Conservation (phyloP, 331 rosid species). For the Quercus phellos region DNA sequence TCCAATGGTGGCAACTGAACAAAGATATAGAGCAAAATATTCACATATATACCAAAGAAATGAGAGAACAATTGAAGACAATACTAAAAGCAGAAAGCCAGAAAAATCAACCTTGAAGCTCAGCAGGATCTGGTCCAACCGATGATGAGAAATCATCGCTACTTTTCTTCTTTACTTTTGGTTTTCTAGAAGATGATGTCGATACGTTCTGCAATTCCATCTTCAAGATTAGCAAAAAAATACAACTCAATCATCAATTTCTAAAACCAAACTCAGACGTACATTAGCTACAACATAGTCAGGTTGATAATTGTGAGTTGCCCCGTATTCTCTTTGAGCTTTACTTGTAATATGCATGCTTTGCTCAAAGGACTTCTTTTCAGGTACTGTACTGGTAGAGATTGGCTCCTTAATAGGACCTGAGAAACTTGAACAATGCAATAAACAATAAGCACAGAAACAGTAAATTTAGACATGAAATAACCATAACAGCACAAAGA, state of each 20-base stretch:
- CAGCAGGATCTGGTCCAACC: constrained; percentile 43
- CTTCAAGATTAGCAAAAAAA: constrained; percentile 33
- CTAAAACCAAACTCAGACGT: constrained; percentile 23
- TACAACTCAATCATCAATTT: constrained; percentile 21
- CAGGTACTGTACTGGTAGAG: constrained; percentile 50
- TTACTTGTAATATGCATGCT: constrained; percentile 41
- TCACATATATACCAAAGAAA: constrained; percentile 4
- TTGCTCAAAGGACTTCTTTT: constrained; percentile 55
- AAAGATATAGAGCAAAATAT: constrained; percentile 23
- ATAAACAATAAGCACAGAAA: constrained; percentile 82
- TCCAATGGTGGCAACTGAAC: constrained; percentile 55
- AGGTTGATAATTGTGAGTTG: constrained; percentile 41
- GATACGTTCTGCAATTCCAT: constrained; percentile 61
- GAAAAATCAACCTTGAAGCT: constrained; percentile 68
- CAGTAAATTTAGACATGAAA: constrained; percentile 24
- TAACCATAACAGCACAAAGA: constrained; percentile 9
- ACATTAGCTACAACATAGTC: constrained; percentile 45
- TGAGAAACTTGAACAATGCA: constrained; percentile 99
- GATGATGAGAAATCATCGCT: constrained; percentile 38
- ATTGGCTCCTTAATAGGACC: constrained; percentile 91
- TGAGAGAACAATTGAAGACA: constrained; percentile 6
- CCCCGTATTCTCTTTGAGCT: constrained; percentile 44
- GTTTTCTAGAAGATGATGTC: constrained; percentile 60
- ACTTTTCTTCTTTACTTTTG: constrained; percentile 67
- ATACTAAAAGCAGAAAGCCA: constrained; percentile 9